Evolutionary conservation across 108 stramenopile species (phyloP), one percentile per base, ranked within the genome.

Genomic region (Skeletonema potamos): DNA sequence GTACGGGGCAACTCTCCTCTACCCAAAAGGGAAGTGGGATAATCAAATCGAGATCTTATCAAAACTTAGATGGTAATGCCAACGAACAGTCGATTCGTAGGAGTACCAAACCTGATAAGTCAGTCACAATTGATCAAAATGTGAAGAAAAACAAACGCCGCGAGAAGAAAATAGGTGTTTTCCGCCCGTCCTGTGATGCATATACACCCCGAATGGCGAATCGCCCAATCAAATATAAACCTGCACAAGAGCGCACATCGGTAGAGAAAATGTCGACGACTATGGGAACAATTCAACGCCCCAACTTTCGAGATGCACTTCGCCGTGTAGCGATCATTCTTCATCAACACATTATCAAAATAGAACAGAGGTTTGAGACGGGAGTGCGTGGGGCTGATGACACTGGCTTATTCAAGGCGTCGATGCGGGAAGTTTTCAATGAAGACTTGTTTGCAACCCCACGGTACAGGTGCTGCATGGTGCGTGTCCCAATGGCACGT

Each of bases 261-360:
- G 86, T 88, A 11, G 85, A 85, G 46, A 84, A 82, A 24, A 85
- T 85, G 78, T 77, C 87, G 10, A 73, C 81, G 34, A 73, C 85
- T 37, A 87, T 92, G 90, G 94, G 94, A n/a, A 95, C 91, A 27
- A 81, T 95, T 7, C 71, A 72, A 34, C 78, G 91, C 33, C 91
- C 91, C n/a, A 95, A 95, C 62, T 95, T 95, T 79, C 77, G 87
- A 3, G 91, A 95, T 84, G 94, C 94, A 28, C 81, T 95, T 39
- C 81, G 88, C 4, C 87, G 94, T 26, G 94, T 95, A 18, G 94
- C 94, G 17, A 92, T 95, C 81, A 91, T 95, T 68, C 72, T 95
- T 18, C 88, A 89, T 18, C 89, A 91, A 66, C 94, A 95, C 74
- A 89, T 95, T 80, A 82, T 86, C 36, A 95, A 95, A 79, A 95